Evolutionary conservation across 1,284 basidiomycete genomes (phyloP).

Genomic region (Trametes polyzona): DNA sequence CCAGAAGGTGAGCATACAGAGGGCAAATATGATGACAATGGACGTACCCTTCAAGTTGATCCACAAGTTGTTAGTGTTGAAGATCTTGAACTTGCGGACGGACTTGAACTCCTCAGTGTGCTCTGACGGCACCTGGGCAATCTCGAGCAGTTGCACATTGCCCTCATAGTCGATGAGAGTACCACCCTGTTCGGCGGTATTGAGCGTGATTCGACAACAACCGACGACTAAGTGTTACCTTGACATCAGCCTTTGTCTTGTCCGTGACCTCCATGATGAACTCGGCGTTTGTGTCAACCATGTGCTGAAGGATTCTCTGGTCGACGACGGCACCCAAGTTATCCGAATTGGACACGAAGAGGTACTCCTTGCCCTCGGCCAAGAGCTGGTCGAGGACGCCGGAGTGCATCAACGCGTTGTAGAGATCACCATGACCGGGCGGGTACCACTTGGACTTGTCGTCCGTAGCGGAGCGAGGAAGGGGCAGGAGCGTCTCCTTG

Average conservation of each 20-base stretch:
- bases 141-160: slow-evolving; percentile 92
- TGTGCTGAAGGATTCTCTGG: slow-evolving; percentile 85
- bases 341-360: slow-evolving; percentile 99
- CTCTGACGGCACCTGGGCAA: slow-evolving; percentile 97
- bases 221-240: no score
- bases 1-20: not conserved
- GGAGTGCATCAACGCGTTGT: slow-evolving; percentile 93
- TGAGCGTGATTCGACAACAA: no score
- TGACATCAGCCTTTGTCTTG: slow-evolving; percentile 99
- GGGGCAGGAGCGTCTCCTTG: slow-evolving; percentile 93
- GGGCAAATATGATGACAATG: slow-evolving; percentile 42
- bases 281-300: slow-evolving; percentile 87
- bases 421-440: slow-evolving; percentile 98
- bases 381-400: slow-evolving; percentile 96
- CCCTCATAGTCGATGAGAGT: slow-evolving; percentile 98
- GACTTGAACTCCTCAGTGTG: slow-evolving; percentile 99
- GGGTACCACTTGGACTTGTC: slow-evolving; percentile 99
- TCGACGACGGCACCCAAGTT: slow-evolving; percentile 97
- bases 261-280: slow-evolving; percentile 99
- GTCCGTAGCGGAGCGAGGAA: slow-evolving; percentile 83
- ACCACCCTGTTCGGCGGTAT: no score
- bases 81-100: slow-evolving; percentile 92
- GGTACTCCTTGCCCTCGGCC: slow-evolving; percentile 96
- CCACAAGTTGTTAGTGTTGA: slow-evolving; percentile 99
- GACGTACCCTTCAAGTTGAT: slow-evolving; percentile 81